Evolutionary conservation across 371 early-diverging fungal species (phyloP).

Genomic region (Polyrhizophydium stewartii): DNA sequence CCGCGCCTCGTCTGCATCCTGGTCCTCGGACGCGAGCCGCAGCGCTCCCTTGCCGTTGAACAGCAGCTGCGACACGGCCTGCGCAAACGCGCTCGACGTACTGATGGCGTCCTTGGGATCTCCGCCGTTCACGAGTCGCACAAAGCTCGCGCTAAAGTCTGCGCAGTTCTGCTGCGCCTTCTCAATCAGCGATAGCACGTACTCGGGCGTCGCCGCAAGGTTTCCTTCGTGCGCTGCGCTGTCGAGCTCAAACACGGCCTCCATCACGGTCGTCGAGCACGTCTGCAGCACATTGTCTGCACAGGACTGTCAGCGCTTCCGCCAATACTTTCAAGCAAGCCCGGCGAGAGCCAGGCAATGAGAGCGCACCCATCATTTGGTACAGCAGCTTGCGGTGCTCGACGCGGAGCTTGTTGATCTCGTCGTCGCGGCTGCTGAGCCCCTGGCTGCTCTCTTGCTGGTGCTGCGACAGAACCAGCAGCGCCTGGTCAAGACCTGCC

Average conservation of each 20-base stretch:
- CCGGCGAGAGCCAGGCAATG: no score
- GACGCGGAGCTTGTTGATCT: constrained; percentile 39
- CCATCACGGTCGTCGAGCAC: constrained; percentile 82
- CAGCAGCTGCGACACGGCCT: constrained; percentile 76
- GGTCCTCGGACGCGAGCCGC: constrained; percentile 77
- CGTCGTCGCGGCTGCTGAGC: constrained; percentile 5
- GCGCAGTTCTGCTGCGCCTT: constrained; percentile 71
- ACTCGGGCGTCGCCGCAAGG: constrained; percentile 85
- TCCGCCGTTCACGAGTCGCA: constrained; percentile 62
- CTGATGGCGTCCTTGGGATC: constrained; percentile 84
- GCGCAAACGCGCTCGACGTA: constrained; percentile 75
- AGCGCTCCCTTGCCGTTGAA: constrained; percentile 86
- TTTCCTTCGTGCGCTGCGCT: constrained; percentile 77
- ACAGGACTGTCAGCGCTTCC: no score
- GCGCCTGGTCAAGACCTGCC: constrained; percentile 93
- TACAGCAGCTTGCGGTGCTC: constrained; percentile 63
- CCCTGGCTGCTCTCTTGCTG: constrained; percentile 6
- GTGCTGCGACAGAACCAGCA: constrained; percentile 68
- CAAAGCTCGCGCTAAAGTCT: constrained; percentile 71
- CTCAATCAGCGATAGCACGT: constrained; percentile 86
- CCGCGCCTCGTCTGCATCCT: constrained; percentile 70
- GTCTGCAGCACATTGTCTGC: constrained; percentile 81
- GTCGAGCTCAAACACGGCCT: constrained; percentile 81
- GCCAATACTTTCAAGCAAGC: background rate
- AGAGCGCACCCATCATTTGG: constrained; percentile 15